Evolutionary conservation across 1,139 yeast species (phyloP), one percentile per base, ranked within the genome.

Genomic region (Saccharomyces pastorianus): DNA sequence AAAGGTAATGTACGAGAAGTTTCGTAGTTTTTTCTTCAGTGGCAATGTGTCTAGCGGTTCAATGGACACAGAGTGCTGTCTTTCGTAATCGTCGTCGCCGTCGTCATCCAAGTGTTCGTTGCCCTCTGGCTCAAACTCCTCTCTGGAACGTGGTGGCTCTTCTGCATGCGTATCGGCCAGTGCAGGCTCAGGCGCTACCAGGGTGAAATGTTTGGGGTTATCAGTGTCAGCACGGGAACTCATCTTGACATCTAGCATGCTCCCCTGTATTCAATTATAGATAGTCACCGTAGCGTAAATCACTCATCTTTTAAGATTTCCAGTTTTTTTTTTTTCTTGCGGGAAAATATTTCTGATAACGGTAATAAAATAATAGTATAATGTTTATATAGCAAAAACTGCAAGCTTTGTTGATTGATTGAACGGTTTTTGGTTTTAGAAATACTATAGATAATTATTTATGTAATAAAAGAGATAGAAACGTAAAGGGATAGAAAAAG

Each of bases 1-100:
- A 64, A 85, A 88, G 0, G 95, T 81, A 20, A 78, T 49, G 65
- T 88, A 88, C 53, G 78, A 78, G 26, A 83, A 44, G 31, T 65
- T 59, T 38, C 48, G 53, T 28, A 66, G 28, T 49, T 63, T 67
- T 8, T 54, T 50, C 46, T 46, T 47, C 8, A 61, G 46, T 0
- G 62, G 34, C 14, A 48, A 51, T 29, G 55, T 52, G 11, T 34
- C 54, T 7, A 56, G 51, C 8, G 25, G 8, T 25, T 50, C 51
- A 11, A n/a, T 29, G 17, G 48, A 20, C 25, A 38, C 25, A 9
- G 44, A 20, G 11, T 38, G 25, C 7, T 20, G n/a, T 6, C 25
- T 20, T 17, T 38, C 44, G 11, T 6, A 38, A 38, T 38, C 26
- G 11, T 38, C 11, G 7, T 17, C 44, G 26, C 26, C 44, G 11